phyloP scores from a whole-genome alignment of 2,329 filamentous ascomycete species.

The Diplodia sapinea region DNA sequence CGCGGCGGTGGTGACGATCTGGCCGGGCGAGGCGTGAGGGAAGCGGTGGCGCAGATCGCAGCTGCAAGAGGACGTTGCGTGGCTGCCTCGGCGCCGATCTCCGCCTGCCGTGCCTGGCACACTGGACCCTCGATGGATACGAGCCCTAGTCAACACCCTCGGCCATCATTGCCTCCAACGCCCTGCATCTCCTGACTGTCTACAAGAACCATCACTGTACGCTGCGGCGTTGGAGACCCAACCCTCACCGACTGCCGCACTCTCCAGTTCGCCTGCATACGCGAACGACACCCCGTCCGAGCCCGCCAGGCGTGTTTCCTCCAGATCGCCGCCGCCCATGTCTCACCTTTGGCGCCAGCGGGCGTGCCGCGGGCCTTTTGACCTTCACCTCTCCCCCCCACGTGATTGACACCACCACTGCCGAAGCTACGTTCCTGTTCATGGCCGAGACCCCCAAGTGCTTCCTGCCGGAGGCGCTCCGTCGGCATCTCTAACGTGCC shows the following conservation, averaged over 20 bases:
- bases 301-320: not conserved
- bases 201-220: not conserved
- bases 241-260: too few species aligned
- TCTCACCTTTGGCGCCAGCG: not conserved
- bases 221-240: not conserved
- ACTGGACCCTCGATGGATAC: not conserved
- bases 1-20: not conserved
- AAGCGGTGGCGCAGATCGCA: not conserved
- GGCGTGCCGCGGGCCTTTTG: not conserved
- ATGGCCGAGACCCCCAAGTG: not conserved
- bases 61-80: not conserved
- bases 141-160: not conserved
- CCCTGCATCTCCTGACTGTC: not conserved
- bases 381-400: too few species aligned
- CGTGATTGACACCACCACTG: not conserved
- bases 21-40: constrained; percentile 6
- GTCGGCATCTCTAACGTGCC: not conserved
- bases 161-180: constrained; percentile 9
- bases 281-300: not conserved
- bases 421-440: not conserved
- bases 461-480: not conserved
- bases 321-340: constrained; percentile 12
- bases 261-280: not conserved
- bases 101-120: not conserved
- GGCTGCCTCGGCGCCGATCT: not conserved